A percentile compares a stretch with the other conserved stretches of the same genome.
Conservation (phyloP, 352 stramenopile genomes). For the Elongisporangium undulatum region DNA sequence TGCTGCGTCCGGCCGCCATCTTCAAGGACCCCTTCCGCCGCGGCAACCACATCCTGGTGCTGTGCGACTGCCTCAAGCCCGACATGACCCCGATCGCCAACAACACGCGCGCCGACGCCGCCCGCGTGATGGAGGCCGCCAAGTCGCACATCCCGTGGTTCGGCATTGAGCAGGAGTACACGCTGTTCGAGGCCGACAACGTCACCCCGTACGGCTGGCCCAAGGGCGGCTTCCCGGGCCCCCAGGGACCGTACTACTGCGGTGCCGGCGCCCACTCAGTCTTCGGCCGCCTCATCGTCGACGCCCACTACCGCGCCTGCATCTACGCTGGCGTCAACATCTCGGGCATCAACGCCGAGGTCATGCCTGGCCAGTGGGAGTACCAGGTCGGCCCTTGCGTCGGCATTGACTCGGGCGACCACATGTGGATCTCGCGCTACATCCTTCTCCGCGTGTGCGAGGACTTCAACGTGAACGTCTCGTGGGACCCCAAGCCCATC, state of each 20-base stretch:
- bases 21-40: constrained; percentile 97
- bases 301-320: constrained; percentile 94
- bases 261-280: constrained; percentile 94
- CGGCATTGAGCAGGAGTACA: constrained; percentile 98
- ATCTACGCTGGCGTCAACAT: constrained; percentile 95
- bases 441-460: constrained; percentile 96
- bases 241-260: constrained; percentile 93
- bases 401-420: constrained; percentile 95
- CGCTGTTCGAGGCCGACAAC: constrained; percentile 87
- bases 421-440: constrained; percentile 97
- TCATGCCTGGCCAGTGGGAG: constrained; percentile 97
- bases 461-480: constrained; percentile 97
- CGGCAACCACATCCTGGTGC: constrained; percentile 94
- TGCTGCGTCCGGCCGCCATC: constrained; percentile 90
- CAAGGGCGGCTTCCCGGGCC: constrained; percentile 83
- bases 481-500: constrained; percentile 97
- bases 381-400: constrained; percentile 97
- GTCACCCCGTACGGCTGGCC: constrained; percentile 91
- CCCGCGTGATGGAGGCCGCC: constrained; percentile 66
- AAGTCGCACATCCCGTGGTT: constrained; percentile 86
- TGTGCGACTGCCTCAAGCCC: constrained; percentile 97
- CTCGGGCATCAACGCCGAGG: constrained; percentile 96
- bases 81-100: constrained; percentile 89
- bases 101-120: constrained; percentile 86
- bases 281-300: constrained; percentile 93